A percentile compares a stretch with the other conserved stretches of the same genome.
phyloP scores from a whole-genome alignment of 768 basidiomycete species.

The Termitomyces sp. region DNA sequence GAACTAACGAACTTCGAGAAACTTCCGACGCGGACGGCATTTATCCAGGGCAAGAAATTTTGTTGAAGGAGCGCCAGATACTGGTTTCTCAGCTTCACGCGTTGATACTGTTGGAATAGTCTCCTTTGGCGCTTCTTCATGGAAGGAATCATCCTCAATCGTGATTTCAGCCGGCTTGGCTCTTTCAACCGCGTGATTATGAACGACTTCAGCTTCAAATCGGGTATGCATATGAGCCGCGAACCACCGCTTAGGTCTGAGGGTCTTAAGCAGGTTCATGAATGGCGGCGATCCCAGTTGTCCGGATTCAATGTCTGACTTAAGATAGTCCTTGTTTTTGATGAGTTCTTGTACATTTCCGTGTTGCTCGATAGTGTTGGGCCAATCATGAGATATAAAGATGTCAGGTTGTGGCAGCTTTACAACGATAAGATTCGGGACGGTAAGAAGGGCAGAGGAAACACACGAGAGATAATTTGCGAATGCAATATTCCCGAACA shows the following conservation, averaged over 20 bases:
- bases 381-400: slow-evolving; percentile 98
- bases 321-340: slow-evolving; percentile 72
- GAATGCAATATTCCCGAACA: slow-evolving; percentile 79
- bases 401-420: slow-evolving; percentile 5
- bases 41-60: slow-evolving; percentile 92
- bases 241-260: slow-evolving; percentile 89
- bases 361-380: slow-evolving; percentile 73
- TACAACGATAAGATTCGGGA: background rate
- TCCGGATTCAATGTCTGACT: slow-evolving; percentile 58
- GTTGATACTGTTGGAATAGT: slow-evolving; percentile 5
- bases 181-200: slow-evolving; percentile 19
- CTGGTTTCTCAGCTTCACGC: background rate
- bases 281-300: slow-evolving; percentile 84
- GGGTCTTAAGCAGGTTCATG: slow-evolving; percentile 63
- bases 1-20: slow-evolving; percentile 66
- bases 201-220: slow-evolving; percentile 67
- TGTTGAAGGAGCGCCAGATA: slow-evolving; percentile 35
- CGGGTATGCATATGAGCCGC: slow-evolving; percentile 86
- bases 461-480: slow-evolving; percentile 68
- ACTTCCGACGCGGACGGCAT: slow-evolving; percentile 69
- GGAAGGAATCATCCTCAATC: slow-evolving; percentile 41
- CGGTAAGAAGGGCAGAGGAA: background rate
- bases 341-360: slow-evolving; percentile 67
- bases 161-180: slow-evolving; percentile 32
- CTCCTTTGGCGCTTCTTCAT: slow-evolving; percentile 39